phyloP scores from a whole-genome alignment of 2,329 filamentous ascomycete species.

The Elsinoe ampelina region DNA sequence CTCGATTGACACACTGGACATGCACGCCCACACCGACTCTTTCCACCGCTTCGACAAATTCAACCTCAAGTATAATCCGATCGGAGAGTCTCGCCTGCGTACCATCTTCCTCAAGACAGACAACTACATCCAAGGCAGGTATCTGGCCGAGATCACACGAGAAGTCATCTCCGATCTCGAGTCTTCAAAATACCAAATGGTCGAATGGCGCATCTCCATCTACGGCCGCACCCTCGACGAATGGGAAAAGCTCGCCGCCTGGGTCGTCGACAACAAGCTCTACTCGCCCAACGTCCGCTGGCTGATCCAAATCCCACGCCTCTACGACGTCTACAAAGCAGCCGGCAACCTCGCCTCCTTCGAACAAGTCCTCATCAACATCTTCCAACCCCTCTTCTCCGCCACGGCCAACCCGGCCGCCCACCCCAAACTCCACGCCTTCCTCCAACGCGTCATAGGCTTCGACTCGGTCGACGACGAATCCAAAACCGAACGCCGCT shows the following conservation, averaged over 20 bases:
- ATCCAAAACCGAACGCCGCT: slow-evolving; percentile 85
- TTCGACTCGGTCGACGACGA: slow-evolving; percentile 98
- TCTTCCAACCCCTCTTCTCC: slow-evolving; percentile 91
- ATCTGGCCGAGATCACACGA: slow-evolving; percentile 93
- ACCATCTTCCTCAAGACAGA: slow-evolving; percentile 99
- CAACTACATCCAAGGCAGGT: slow-evolving; percentile 92
- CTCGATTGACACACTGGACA: slow-evolving; percentile 96
- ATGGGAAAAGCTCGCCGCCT: slow-evolving; percentile 95
- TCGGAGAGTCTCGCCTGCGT: slow-evolving; percentile 86
- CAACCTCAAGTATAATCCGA: slow-evolving; percentile 96
- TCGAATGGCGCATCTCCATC: slow-evolving; percentile 96
- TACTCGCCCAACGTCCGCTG: slow-evolving; percentile 97
- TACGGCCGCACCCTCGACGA: slow-evolving; percentile 88
- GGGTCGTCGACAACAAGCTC: slow-evolving; percentile 96
- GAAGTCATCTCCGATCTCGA: slow-evolving; percentile 96
- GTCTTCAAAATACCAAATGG: slow-evolving; percentile 99
- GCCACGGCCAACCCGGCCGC: slow-evolving; percentile 78
- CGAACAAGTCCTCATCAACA: slow-evolving; percentile 79
- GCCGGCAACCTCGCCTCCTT: slow-evolving; percentile 79
- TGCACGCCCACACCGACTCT: slow-evolving; percentile 97
- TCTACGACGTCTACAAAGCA: slow-evolving; percentile 93
- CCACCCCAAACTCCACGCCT: slow-evolving; percentile 88
- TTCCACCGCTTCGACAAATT: slow-evolving; percentile 99
- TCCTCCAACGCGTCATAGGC: slow-evolving; percentile 88
- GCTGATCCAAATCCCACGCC: slow-evolving; percentile 87